phyloP scores from a whole-genome alignment of 1,284 basidiomycete species.

The Cerioporus squamosus region DNA sequence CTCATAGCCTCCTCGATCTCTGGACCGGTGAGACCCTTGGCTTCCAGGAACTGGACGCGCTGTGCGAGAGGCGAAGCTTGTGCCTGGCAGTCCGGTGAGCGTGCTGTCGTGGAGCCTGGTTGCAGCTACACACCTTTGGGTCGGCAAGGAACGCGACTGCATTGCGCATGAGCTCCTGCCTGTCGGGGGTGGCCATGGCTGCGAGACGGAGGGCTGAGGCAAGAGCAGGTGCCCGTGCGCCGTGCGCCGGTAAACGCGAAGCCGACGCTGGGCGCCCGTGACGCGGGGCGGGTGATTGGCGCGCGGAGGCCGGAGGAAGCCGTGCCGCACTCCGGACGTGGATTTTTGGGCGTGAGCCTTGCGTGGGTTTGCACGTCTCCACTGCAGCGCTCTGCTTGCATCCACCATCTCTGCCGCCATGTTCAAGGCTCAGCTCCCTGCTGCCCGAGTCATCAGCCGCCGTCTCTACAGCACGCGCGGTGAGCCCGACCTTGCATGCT shows the following conservation, averaged over 20 bases:
- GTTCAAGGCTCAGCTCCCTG: conserved; percentile 50
- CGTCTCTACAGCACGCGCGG: conserved; percentile 53
- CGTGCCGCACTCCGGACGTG: conserved; percentile 23
- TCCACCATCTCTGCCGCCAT: conserved; percentile 32
- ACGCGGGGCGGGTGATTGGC: background rate
- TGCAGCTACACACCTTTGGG: conserved; percentile 57
- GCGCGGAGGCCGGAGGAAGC: conserved; percentile 17
- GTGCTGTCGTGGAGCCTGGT: background rate
- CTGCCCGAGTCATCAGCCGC: conserved; percentile 55
- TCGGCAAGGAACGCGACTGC: conserved; percentile 84
- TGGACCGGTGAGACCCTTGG: conserved; percentile 83
- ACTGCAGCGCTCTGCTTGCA: conserved; percentile 4
- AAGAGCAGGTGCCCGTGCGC: background rate
- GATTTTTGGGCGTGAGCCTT: conserved; percentile 23
- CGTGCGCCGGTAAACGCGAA: conserved; percentile 2
- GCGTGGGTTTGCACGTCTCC: no score
- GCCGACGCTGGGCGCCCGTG: background rate
- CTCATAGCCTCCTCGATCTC: conserved; percentile 91
- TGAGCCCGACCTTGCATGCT: conserved; percentile 31
- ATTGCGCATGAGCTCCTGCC: conserved; percentile 78
- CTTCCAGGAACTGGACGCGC: conserved; percentile 91
- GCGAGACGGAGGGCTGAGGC: background rate
- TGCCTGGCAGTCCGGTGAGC: conserved; percentile 45
- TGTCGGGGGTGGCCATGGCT: conserved; percentile 54
- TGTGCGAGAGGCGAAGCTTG: conserved; percentile 83